phyloP scores from a whole-genome alignment of 495 filamentous ascomycete genomes.

The Daldinia caldariorum region DNA sequence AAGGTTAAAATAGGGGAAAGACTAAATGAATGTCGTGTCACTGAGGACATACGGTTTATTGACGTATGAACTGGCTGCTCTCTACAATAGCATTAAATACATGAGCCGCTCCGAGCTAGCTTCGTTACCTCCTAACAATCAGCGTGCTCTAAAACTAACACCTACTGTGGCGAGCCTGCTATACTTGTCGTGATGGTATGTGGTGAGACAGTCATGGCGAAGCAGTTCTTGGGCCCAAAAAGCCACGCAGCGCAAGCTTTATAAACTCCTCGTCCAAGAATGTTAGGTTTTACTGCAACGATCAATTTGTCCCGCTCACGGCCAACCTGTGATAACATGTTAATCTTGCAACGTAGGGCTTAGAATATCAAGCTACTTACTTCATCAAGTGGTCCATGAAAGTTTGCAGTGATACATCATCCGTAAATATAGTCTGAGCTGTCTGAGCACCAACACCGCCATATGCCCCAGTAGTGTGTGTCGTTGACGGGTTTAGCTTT shows the following conservation, averaged over 20 bases:
- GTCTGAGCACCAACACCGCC: conserved; percentile 86
- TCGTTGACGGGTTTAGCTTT: conserved; percentile 98
- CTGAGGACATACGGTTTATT: conserved; percentile 2
- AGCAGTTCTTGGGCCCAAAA: not conserved
- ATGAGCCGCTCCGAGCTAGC: not conserved
- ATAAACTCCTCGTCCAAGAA: not conserved
- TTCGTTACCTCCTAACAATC: not conserved
- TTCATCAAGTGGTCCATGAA: conserved; percentile 99
- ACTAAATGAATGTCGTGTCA: not conserved
- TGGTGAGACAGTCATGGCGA: not conserved
- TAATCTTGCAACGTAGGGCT: conserved; percentile 1
- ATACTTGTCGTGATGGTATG: conserved; percentile 7
- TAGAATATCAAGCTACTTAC: conserved; percentile 63
- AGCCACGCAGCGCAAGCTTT: not conserved
- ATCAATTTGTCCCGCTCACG: conserved; percentile 66
- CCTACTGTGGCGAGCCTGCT: not conserved
- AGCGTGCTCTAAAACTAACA: not conserved
- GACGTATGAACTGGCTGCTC: conserved; percentile 8
- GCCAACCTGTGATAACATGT: conserved; percentile 54
- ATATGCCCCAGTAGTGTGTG: conserved; percentile 93
- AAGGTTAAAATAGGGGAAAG: not conserved
- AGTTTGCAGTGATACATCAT: conserved; percentile 97
- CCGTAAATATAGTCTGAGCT: conserved; percentile 98
- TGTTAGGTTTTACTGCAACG: not conserved
- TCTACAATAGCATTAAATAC: conserved; percentile 13